Base-by-base conservation (phyloP, 345 rosid species). In the Salix suchowensis region DNA sequence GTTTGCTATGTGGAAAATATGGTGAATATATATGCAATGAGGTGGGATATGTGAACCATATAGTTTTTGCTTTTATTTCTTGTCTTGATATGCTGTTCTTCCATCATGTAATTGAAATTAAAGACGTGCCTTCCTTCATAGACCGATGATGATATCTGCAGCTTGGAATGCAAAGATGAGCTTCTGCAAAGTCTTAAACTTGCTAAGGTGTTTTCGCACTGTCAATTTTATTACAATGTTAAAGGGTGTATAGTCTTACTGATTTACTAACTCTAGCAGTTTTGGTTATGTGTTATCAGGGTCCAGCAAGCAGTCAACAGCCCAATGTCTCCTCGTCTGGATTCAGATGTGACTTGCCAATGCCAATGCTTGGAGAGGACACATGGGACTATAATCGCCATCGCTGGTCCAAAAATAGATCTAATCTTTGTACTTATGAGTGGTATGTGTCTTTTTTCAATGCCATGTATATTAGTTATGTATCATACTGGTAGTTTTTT, bases 71-170 rank as follows among this genome's bases (percentile, higher is more conserved):
- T 10, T 67, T 39, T 50, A 66, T 72, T 76, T 50, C 60, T 69
- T 32, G 30, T 69, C 15, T 65, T 46, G 40, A 23, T 48, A 23
- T 46, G 52, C 39, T 40, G 36, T 3, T n/a, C 74, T 79, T 75
- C 44, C 61, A 24, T 76, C 12, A 62, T 60, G 64, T 28, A 23
- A 23, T 13, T 78, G 37, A 64, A 40, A 19, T 72, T 40, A 34
- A 69, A n/a, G n/a, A 68, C 55, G 28, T 74, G 15, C 64, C 6
- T 78, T 68, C 70, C 55, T 67, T 78, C 65, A 71, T 80, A 91
- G 96, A 91, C 93, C 2, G 89, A 89, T 71, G 93, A 89, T 72
- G 96, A 91, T 75, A 85, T 91, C 79, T 91, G 96, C 87, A 89
- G 92, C 83, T 55, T 84, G 80, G 96, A 91, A 75, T 91, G 96